A percentile compares a stretch with the other conserved stretches of the same genome.
Conservation (phyloP, 768 basidiomycete genomes). For the Pilatotrama ljubarskyi region DNA sequence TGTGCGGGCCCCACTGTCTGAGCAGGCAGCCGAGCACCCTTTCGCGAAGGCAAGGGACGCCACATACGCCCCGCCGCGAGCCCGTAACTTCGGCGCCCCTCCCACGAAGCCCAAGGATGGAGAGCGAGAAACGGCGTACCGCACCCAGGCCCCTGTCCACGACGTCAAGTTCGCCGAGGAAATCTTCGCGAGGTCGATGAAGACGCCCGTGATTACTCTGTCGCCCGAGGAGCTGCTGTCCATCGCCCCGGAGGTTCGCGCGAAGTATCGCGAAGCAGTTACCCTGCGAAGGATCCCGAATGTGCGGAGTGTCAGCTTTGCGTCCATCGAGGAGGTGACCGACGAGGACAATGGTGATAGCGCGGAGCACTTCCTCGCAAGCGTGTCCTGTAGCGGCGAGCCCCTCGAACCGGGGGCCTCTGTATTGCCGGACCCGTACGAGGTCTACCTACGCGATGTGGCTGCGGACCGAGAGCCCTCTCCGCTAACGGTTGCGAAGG, state of each 20-base stretch:
- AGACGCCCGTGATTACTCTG: background rate
- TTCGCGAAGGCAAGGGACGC: background rate
- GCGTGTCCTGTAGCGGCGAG: too few relatives aligned
- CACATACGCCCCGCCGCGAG: background rate
- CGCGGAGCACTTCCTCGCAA: too few relatives aligned
- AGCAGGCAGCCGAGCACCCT: background rate
- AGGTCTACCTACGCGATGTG: slow-evolving; percentile 1
- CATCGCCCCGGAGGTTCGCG: background rate
- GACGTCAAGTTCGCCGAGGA: background rate
- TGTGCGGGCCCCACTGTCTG: too few relatives aligned
- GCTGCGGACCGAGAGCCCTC: background rate
- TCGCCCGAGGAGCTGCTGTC: background rate
- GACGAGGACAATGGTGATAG: too few relatives aligned
- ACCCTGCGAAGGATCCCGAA: too few relatives aligned
- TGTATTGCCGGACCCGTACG: slow-evolving; percentile 11
- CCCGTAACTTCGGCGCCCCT: background rate
- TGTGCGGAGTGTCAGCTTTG: too few relatives aligned
- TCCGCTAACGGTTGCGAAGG: background rate
- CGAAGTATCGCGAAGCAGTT: slow-evolving; percentile 28
- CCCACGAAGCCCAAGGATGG: background rate
- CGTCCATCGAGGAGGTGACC: too few relatives aligned
- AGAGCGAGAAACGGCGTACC: too few relatives aligned
- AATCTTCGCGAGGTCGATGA: background rate
- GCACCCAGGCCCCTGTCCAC: background rate
- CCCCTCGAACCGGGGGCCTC: background rate